Evolutionary conservation across 2,329 filamentous ascomycete species (phyloP), one percentile per base, ranked within the genome.

Genomic region (Huntiella omanensis): DNA sequence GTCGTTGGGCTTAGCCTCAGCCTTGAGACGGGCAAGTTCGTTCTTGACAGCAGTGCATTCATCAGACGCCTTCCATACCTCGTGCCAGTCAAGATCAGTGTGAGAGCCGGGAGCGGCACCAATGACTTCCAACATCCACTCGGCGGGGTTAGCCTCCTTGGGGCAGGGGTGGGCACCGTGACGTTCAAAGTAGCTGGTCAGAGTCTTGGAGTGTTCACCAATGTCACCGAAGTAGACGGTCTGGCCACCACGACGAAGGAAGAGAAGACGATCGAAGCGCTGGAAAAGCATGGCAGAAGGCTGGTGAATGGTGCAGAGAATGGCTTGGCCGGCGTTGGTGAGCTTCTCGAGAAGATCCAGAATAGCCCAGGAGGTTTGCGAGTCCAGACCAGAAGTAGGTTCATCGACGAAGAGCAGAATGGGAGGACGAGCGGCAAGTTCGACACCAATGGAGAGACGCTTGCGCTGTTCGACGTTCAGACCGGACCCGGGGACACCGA

Each of bases 241-340:
- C 57, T 68, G 73, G 47, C 83, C 83, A 47, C 83, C 83, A 56
- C 73, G 78, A 33, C 78, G 77, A 12, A 91, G 65, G 65, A 91
- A 84, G 32, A 88, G 68, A 5, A 91, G 71, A 49, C 81, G 74
- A 56, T 91, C 83, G 58, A 91, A 95, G 49, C 84, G 80, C 59
- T 94, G 83, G 67, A 95, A 94, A 45, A 95, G 70, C 71, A 93
- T 86, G 33, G 87, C 86, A 11, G 84, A 92, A n/a, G 88, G 88
- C 61, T 96, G 88, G 60, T 96, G 88, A 51, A 95, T 95, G 0
- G 88, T 95, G 65, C 86, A 94, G n/a, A 95, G 76, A 61, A 95
- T 84, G 44, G 88, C 87, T 59, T 92, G 85, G 12, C 88, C 87
- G 52, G 77, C 81, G 60, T 88, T 82, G 55, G 85, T 85, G 33